Conservation (phyloP, 192 early-diverging fungal species). For the Haplosporangium gracile region DNA sequence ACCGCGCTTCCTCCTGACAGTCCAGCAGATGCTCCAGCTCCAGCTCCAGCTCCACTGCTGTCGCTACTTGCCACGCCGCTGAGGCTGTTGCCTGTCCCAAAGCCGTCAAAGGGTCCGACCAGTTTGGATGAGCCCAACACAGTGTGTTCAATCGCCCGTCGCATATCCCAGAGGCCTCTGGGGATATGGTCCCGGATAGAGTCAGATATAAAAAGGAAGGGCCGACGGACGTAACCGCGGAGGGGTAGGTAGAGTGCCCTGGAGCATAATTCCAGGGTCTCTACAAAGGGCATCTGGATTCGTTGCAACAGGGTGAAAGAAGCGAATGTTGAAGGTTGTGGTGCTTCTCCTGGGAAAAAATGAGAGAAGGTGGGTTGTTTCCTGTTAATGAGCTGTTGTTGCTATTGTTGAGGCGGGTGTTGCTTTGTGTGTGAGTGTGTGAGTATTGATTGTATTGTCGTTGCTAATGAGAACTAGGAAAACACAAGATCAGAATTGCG, state of each 20-base stretch:
- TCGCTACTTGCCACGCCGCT: not conserved
- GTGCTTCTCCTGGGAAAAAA: not conserved
- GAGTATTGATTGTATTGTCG: not conserved
- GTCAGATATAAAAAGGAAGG: constrained; percentile 48
- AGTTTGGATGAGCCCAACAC: constrained; percentile 9
- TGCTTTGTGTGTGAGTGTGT: not conserved
- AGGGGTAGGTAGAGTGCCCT: constrained; percentile 57
- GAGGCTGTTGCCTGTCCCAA: not conserved
- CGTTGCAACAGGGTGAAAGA: constrained; percentile 49
- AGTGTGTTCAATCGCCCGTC: constrained; percentile 38
- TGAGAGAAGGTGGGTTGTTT: not conserved
- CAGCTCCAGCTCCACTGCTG: not conserved
- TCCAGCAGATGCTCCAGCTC: too few relatives aligned
- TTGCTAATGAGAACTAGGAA: not conserved
- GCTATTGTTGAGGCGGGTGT: not conserved
- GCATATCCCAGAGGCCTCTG: constrained; percentile 25
- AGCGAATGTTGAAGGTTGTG: not conserved
- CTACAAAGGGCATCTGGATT: constrained; percentile 58
- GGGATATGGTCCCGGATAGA: constrained; percentile 52
- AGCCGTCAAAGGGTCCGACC: constrained; percentile 11
- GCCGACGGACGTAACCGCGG: constrained; percentile 48
- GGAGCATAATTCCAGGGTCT: constrained; percentile 58
- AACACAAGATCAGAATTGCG: not conserved
- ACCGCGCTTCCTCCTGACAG: not conserved
- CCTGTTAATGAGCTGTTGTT: not conserved